These are phyloP conservation scores for Phyllosticta citrichinensis DNA, from an alignment of 2,329 filamentous ascomycete species.

Conservation along the genomic window DNA sequence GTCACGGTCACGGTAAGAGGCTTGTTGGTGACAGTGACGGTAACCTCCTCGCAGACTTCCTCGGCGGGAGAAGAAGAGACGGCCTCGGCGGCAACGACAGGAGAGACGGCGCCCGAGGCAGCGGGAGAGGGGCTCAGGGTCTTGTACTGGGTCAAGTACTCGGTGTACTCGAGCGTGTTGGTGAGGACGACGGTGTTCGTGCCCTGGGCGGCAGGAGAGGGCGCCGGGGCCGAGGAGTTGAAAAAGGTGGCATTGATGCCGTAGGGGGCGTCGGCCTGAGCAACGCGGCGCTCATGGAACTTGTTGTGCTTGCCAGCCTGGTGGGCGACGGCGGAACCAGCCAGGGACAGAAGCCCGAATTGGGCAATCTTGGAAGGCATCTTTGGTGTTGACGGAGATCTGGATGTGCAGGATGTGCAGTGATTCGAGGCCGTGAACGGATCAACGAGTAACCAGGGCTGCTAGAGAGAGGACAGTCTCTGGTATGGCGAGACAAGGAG, in stretches of 20 bases:
- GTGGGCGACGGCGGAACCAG: constrained; percentile 28
- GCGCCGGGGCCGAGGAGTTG: constrained; percentile 12
- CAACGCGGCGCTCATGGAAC: constrained; percentile 9
- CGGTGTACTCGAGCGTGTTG: constrained; percentile 14
- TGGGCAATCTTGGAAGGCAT: constrained; percentile 26
- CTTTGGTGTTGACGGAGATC: constrained; percentile 12
- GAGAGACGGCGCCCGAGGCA: not conserved
- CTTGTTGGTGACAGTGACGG: constrained; percentile 22
- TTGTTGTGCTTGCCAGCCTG: constrained; percentile 15
- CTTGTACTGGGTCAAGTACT: constrained; percentile 14
- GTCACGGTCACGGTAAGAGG: constrained; percentile 27
- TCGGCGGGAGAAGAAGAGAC: constrained; percentile 17
- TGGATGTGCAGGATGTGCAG: constrained; percentile 11
- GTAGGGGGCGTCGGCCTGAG: constrained; percentile 14
- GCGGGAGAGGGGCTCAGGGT: constrained; percentile 11
- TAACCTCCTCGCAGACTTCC: constrained; percentile 29
- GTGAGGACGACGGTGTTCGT: constrained; percentile 14
- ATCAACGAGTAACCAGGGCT: constrained; percentile 30
- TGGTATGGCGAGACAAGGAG: constrained; percentile 22
- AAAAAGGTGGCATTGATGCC: constrained; percentile 18
- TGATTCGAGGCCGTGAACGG: constrained; percentile 14
- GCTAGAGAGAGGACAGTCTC: constrained; percentile 24
- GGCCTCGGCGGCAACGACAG: constrained; percentile 10
- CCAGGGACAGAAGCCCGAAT: constrained; percentile 34
- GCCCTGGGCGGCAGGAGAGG: constrained; percentile 9